These are phyloP conservation scores for Lagenaria siceraria DNA, from an alignment of 306 rosid genomes.

Conservation along the genomic window DNA sequence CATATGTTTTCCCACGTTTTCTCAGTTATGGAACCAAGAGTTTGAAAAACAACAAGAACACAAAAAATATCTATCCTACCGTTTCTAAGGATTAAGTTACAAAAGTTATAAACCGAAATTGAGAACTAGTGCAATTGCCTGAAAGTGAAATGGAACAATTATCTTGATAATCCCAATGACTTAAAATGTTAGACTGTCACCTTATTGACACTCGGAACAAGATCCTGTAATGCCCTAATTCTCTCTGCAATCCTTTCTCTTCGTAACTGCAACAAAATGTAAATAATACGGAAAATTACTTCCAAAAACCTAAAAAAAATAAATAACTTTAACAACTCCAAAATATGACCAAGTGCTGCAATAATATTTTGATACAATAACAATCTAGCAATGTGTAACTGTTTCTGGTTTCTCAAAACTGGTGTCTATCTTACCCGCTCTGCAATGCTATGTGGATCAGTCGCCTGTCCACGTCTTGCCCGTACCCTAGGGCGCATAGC, in stretches of 20 bases:
- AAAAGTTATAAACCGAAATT: neutral
- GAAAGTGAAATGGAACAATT: neutral
- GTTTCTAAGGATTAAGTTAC: neutral
- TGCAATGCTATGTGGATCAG: constrained; percentile 99
- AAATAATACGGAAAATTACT: neutral
- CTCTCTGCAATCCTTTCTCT: constrained; percentile 98
- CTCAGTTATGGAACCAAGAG: neutral
- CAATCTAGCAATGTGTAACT: neutral
- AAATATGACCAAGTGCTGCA: neutral
- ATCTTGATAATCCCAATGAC: neutral
- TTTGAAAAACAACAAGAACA: neutral
- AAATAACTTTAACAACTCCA: neutral
- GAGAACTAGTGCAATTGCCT: neutral
- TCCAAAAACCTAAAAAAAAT: neutral
- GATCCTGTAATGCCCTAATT: constrained; percentile 91
- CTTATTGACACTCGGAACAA: constrained; percentile 95
- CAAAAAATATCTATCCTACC: neutral
- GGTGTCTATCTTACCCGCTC: constrained; percentile 55
- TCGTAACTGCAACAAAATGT: constrained; percentile 52
- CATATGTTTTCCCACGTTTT: neutral
- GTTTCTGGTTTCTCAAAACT: neutral
- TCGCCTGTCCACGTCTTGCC: constrained; percentile 98
- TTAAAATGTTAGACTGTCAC: constrained; percentile 22
- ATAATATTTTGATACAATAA: neutral
- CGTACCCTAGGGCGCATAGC: constrained; percentile 94